These are phyloP conservation scores for Fusarium hostae DNA, from an alignment of 2,329 filamentous ascomycete species.

Conservation along the genomic window DNA sequence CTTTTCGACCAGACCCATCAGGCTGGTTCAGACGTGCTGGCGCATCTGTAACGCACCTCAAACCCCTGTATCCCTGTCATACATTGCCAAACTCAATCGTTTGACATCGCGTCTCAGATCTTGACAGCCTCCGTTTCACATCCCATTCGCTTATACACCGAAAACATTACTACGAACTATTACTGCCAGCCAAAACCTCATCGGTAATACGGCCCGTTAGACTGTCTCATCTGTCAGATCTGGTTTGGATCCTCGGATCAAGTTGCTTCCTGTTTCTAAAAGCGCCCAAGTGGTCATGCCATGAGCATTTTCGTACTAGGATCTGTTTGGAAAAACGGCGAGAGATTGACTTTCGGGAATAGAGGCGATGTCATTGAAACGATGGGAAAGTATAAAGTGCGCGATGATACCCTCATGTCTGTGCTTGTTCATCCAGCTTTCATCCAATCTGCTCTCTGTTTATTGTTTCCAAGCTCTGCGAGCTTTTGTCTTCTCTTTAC, in stretches of 20 bases:
- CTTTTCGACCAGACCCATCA: not conserved
- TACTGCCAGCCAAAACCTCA: not conserved
- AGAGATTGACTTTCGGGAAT: not conserved
- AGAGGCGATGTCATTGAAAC: not conserved
- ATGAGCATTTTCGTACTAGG: not conserved
- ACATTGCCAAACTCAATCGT: not conserved
- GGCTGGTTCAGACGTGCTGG: not conserved
- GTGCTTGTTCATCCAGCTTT: not conserved
- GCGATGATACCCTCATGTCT: not conserved
- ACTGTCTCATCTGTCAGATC: not conserved
- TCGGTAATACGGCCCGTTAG: not conserved
- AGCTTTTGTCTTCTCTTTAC: not conserved
- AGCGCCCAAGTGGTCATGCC: not conserved
- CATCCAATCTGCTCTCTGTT: not conserved
- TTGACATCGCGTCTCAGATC: not conserved
- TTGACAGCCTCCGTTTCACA: not conserved
- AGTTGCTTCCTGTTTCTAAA: slow-evolving; percentile 4
- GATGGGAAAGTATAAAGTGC: not conserved
- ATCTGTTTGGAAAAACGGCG: not conserved
- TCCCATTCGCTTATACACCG: not conserved
- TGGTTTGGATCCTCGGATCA: not conserved
- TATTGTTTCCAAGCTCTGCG: not conserved
- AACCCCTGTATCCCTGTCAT: not conserved
- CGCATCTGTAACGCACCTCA: not conserved
- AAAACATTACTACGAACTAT: not conserved